Percentiles rank a stretch among this genome's conserved stretches.
These are phyloP conservation scores for Singerocomus inundabilis DNA, from an alignment of 1,284 basidiomycete genomes.

Conservation along the genomic window DNA sequence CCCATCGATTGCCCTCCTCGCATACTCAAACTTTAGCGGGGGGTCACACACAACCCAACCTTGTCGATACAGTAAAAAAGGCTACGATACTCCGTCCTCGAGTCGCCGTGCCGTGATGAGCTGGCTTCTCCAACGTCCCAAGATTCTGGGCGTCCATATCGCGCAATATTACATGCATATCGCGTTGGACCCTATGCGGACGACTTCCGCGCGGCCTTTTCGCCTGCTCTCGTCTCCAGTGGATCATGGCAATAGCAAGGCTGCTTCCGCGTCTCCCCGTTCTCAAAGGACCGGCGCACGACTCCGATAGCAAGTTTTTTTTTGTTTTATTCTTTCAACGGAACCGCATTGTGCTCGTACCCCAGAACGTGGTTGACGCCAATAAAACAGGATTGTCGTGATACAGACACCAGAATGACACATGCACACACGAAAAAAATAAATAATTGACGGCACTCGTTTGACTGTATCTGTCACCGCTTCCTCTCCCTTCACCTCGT, in stretches of 20 bases:
- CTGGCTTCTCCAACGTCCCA: conserved; percentile 1
- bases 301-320: too few relatives aligned
- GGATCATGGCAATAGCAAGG: conserved; percentile 3
- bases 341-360: conserved; percentile 22
- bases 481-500: conserved; percentile 8
- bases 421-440: neutral
- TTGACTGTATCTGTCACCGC: conserved; percentile 16
- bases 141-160: conserved; percentile 12
- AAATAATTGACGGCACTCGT: conserved; percentile 1
- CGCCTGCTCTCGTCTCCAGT: neutral
- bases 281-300: neutral
- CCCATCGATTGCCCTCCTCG: neutral
- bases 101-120: conserved; percentile 6
- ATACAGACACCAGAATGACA: neutral
- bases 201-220: conserved; percentile 19
- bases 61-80: conserved; percentile 8
- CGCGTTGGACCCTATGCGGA: conserved; percentile 21
- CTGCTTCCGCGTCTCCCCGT: neutral
- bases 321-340: conserved; percentile 5
- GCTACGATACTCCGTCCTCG: conserved; percentile 12
- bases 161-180: conserved; percentile 14
- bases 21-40: too few relatives aligned
- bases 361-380: conserved; percentile 28
- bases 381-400: conserved; percentile 9
- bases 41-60: conserved; percentile 5